Evolutionary conservation across 164 flowering plant species (phyloP).

Genomic region (Taxillus chinensis): DNA sequence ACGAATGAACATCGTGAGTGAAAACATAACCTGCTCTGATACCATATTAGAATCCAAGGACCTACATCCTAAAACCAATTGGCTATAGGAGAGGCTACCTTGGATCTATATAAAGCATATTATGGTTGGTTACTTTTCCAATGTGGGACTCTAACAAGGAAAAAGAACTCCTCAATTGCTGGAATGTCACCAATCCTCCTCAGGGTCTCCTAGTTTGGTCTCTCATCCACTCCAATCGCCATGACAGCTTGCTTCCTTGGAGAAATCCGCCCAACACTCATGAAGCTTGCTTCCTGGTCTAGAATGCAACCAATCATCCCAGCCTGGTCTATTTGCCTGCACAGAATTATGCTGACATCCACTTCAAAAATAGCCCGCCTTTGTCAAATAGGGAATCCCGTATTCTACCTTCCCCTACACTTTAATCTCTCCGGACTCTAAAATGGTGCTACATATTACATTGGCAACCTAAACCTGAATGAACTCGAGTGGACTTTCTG

Average conservation of each 20-base stretch:
- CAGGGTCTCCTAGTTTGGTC: conserved; percentile 47
- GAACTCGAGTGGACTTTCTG: conserved; percentile 69
- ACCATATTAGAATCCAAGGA: no score
- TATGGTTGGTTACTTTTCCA: no score
- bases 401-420: conserved; percentile 80
- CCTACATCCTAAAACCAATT: no score
- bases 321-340: conserved; percentile 95
- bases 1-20: no score
- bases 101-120: no score
- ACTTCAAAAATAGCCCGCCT: conserved; percentile 79
- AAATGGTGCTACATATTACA: conserved; percentile 65
- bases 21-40: no score
- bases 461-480: conserved; percentile 73
- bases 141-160: no score
- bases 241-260: conserved; percentile 74
- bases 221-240: conserved; percentile 86
- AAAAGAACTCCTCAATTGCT: conserved; percentile 75
- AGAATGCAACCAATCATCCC: conserved; percentile 77
- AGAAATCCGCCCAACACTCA: conserved; percentile 76
- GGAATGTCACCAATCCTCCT: conserved; percentile 63
- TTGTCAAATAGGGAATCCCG: conserved; percentile 72
- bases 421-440: conserved; percentile 70
- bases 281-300: conserved; percentile 72
- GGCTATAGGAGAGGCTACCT: no score
- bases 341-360: conserved; percentile 71